Conservation (phyloP, 768 basidiomycete species). For the Cystobasidiopsis lactophilus region DNA sequence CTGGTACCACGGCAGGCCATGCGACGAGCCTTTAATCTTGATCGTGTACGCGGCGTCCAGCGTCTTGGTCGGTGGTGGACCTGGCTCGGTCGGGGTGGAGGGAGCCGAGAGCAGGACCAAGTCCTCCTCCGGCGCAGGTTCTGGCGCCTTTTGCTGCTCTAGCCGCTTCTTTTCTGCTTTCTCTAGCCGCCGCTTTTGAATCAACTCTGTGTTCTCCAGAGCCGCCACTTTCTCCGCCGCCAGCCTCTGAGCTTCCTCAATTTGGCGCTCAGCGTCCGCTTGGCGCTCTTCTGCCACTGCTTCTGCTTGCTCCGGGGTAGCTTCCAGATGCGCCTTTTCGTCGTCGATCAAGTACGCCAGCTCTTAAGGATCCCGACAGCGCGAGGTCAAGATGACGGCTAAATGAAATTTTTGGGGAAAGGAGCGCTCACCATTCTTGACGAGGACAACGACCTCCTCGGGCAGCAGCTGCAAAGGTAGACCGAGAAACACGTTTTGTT, state of each 20-base stretch:
- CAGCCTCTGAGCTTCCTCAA: conserved; percentile 35
- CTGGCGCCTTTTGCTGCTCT: conserved; percentile 1
- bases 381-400: background rate
- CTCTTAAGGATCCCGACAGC: conserved; percentile 29
- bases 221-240: conserved; percentile 33
- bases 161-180: conserved; percentile 15
- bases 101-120: too few species aligned
- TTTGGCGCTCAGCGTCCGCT: conserved; percentile 28
- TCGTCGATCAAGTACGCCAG: conserved; percentile 60
- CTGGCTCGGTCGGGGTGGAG: too few species aligned
- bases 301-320: conserved; percentile 15
- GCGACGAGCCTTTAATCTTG: conserved; percentile 43
- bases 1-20: conserved; percentile 46
- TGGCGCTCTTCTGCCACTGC: conserved; percentile 10
- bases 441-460: conserved; percentile 74
- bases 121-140: background rate
- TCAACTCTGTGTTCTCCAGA: conserved; percentile 31
- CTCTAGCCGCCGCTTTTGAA: conserved; percentile 24
- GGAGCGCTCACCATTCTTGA: conserved; percentile 50
- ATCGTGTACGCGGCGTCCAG: conserved; percentile 14
- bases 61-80: too few species aligned
- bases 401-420: background rate
- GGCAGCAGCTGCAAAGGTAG: conserved; percentile 70
- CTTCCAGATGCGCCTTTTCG: conserved; percentile 30
- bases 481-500: conserved; percentile 91